phyloP scores from a whole-genome alignment of 2,329 filamentous ascomycete species.

The Diatrype stigma region DNA sequence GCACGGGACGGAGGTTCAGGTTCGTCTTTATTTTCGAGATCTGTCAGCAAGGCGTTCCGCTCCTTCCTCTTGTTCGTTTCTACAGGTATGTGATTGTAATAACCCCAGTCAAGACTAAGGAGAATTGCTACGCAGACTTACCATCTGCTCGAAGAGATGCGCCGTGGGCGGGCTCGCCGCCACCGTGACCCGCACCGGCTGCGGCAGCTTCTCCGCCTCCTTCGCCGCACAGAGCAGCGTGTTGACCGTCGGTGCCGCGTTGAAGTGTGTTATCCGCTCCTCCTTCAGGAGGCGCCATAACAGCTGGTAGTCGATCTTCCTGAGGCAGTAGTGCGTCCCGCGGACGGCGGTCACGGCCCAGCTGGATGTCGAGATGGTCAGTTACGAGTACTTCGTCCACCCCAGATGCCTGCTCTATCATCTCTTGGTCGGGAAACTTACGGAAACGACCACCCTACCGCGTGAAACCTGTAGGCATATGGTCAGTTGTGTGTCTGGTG shows the following conservation, averaged over 20 bases:
- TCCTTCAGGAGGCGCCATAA: constrained; percentile 88
- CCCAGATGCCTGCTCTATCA: neutral
- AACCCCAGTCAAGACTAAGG: neutral
- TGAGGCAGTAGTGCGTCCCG: constrained; percentile 90
- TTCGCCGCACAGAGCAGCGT: constrained; percentile 80
- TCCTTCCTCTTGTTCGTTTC: too few species aligned
- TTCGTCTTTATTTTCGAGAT: constrained; percentile 20
- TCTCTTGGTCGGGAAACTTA: constrained; percentile 13
- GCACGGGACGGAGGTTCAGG: constrained; percentile 83
- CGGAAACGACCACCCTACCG: constrained; percentile 79
- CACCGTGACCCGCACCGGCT: constrained; percentile 80
- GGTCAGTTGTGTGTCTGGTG: constrained; percentile 1
- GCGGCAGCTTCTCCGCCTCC: constrained; percentile 65
- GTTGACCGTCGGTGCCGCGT: constrained; percentile 93
- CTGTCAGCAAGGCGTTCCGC: neutral
- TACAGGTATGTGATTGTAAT: too few species aligned
- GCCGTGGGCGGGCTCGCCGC: constrained; percentile 87
- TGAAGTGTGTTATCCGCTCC: constrained; percentile 89
- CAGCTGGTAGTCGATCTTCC: constrained; percentile 90
- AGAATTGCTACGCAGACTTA: constrained; percentile 23
- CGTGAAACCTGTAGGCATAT: constrained; percentile 55
- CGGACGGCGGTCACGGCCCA: constrained; percentile 91
- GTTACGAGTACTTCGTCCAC: neutral
- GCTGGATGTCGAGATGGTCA: constrained; percentile 9
- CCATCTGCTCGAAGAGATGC: constrained; percentile 92